A percentile compares a stretch with the other conserved stretches of the same genome.
These are phyloP conservation scores for Lizonia empirigonia DNA, from an alignment of 2,329 filamentous ascomycete genomes.

Conservation along the genomic window DNA sequence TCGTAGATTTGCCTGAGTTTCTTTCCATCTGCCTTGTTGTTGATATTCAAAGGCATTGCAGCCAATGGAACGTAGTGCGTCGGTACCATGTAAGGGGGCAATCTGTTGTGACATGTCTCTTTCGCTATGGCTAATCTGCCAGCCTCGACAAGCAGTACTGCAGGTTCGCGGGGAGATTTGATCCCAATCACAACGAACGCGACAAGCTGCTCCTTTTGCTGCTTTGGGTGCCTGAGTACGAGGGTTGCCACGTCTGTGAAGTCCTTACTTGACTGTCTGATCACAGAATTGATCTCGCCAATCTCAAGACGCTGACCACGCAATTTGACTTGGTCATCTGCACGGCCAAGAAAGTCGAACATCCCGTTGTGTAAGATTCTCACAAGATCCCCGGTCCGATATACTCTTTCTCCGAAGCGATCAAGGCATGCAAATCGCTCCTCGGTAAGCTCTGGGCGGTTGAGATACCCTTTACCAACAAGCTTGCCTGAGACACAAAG, in stretches of 20 bases:
- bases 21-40: slow-evolving; percentile 86
- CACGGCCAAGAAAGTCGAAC: slow-evolving; percentile 85
- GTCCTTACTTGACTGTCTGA: slow-evolving; percentile 63
- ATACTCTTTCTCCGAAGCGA: slow-evolving; percentile 60
- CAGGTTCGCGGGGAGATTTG: slow-evolving; percentile 22
- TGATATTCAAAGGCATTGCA: slow-evolving; percentile 78
- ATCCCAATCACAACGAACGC: slow-evolving; percentile 64
- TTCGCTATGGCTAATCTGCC: slow-evolving; percentile 29
- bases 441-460: slow-evolving; percentile 74
- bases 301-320: slow-evolving; percentile 88
- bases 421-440: slow-evolving; percentile 75
- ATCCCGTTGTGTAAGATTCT: slow-evolving; percentile 78
- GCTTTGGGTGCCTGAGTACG: slow-evolving; percentile 71
- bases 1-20: slow-evolving; percentile 70
- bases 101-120: slow-evolving; percentile 68
- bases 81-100: slow-evolving; percentile 90
- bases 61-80: slow-evolving; percentile 77
- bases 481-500: slow-evolving; percentile 86
- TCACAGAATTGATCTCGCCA: slow-evolving; percentile 86
- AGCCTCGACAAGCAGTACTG: slow-evolving; percentile 27
- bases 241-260: slow-evolving; percentile 76
- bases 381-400: slow-evolving; percentile 88
- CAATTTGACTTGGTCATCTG: slow-evolving; percentile 91
- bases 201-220: slow-evolving; percentile 82
- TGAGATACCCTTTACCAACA: slow-evolving; percentile 88